Conservation (phyloP, 495 filamentous ascomycete species). For the Aspergillus biplanus region DNA sequence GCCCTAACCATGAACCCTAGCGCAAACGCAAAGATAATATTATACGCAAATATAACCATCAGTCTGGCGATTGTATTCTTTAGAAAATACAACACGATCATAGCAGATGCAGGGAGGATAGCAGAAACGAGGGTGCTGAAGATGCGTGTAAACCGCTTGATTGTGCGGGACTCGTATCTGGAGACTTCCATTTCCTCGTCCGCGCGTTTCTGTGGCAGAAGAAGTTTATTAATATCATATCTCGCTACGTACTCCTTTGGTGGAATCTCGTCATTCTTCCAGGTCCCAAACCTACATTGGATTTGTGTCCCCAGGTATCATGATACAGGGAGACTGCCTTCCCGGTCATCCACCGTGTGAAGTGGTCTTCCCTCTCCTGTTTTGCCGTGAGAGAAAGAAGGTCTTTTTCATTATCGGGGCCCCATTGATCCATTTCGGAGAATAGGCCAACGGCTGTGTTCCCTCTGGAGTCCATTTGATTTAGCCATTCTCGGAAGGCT, state of each 20-base stretch:
- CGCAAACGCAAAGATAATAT: slow-evolving; percentile 2
- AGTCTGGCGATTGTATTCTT: neutral
- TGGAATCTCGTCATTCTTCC: too few species aligned
- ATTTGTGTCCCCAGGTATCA: slow-evolving; percentile 17
- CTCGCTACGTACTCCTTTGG: too few species aligned
- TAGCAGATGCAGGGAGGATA: neutral
- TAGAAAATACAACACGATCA: neutral
- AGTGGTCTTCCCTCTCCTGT: slow-evolving; percentile 10
- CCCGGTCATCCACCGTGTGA: slow-evolving; percentile 12
- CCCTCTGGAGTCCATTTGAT: neutral
- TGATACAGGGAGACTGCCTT: slow-evolving; percentile 9
- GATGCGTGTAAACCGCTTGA: neutral
- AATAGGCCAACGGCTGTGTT: too few species aligned
- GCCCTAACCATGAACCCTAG: slow-evolving; percentile 6
- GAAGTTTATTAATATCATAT: too few species aligned
- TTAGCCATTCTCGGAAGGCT: slow-evolving; percentile 1
- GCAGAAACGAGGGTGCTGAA: neutral
- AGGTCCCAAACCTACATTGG: slow-evolving; percentile 4
- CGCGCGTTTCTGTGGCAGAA: neutral
- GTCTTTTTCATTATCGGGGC: neutral
- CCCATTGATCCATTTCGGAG: neutral
- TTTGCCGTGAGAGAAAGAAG: neutral
- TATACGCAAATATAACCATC: neutral
- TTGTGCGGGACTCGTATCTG: neutral
- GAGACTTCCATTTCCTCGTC: neutral